Conservation (phyloP, 2,329 filamentous ascomycete species). For the Trichoderma sp. region DNA sequence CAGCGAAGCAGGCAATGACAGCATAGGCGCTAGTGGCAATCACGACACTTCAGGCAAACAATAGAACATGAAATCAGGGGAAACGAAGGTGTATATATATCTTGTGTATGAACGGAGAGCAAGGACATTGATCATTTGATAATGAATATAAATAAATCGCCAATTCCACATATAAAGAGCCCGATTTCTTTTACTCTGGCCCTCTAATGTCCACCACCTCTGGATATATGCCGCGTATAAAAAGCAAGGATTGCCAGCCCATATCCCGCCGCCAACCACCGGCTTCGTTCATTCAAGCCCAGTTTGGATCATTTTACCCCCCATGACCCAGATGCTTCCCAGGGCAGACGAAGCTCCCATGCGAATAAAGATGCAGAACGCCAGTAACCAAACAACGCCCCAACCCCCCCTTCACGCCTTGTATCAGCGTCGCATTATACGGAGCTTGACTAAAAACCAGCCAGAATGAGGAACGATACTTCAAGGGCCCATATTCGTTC, state of each 20-base stretch:
- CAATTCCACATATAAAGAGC: conserved; percentile 13
- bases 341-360: conserved; percentile 13
- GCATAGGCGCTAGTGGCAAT: conserved; percentile 25
- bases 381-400: conserved; percentile 26
- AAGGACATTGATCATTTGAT: conserved; percentile 10
- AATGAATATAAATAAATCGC: conserved; percentile 22
- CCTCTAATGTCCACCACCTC: conserved; percentile 15
- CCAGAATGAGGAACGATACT: conserved; percentile 2
- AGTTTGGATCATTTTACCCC: conserved; percentile 9
- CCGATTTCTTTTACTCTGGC: conserved; percentile 17
- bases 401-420: not conserved
- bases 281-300: conserved; percentile 18
- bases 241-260: conserved; percentile 9
- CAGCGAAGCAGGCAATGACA: conserved; percentile 17
- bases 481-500: not conserved
- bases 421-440: conserved; percentile 11
- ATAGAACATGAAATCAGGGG: conserved; percentile 11
- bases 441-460: not conserved
- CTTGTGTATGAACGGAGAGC: not conserved
- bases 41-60: conserved; percentile 21
- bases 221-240: conserved; percentile 25
- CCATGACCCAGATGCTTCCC: conserved; percentile 17
- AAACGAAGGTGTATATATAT: not conserved
- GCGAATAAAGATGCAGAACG: conserved; percentile 11
- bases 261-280: conserved; percentile 10